These are phyloP conservation scores for Piloderma croceum DNA, from an alignment of 768 basidiomycete species.

Conservation along the genomic window DNA sequence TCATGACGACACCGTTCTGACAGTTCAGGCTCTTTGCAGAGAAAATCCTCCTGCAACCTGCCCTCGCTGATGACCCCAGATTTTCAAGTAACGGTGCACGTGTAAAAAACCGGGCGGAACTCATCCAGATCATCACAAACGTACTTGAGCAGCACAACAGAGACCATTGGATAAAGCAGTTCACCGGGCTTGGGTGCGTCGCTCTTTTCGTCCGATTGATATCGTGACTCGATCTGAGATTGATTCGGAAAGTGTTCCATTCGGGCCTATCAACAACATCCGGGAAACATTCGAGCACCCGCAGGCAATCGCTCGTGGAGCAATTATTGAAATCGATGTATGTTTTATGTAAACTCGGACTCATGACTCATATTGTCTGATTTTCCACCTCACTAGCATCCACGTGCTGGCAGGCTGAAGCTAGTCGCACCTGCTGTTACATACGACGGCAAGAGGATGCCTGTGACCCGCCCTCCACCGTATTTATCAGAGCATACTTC, in stretches of 20 bases:
- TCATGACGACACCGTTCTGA: background rate
- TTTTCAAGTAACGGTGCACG: constrained; percentile 73
- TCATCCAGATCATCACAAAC: constrained; percentile 63
- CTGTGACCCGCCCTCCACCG: constrained; percentile 72
- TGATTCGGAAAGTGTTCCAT: constrained; percentile 52
- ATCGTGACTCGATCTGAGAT: constrained; percentile 3
- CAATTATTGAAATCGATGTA: constrained; percentile 76
- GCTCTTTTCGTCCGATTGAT: constrained; percentile 7
- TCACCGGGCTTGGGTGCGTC: constrained; percentile 77
- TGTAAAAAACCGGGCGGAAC: constrained; percentile 67
- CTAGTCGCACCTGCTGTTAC: constrained; percentile 76
- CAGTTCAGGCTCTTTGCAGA: constrained; percentile 70
- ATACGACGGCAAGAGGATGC: constrained; percentile 78
- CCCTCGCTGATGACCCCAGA: constrained; percentile 51
- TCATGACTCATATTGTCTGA: constrained; percentile 23
- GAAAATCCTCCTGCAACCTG: constrained; percentile 55
- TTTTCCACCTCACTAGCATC: constrained; percentile 47
- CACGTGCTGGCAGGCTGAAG: constrained; percentile 69
- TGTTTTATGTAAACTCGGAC: constrained; percentile 21
- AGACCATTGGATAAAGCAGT: constrained; percentile 67
- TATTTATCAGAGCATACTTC: constrained; percentile 81
- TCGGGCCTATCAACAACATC: constrained; percentile 92
- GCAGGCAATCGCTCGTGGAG: constrained; percentile 70
- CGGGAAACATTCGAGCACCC: constrained; percentile 86
- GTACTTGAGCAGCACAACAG: constrained; percentile 51